Conservation (phyloP, 345 rosid species). For the Litchi chinensis region DNA sequence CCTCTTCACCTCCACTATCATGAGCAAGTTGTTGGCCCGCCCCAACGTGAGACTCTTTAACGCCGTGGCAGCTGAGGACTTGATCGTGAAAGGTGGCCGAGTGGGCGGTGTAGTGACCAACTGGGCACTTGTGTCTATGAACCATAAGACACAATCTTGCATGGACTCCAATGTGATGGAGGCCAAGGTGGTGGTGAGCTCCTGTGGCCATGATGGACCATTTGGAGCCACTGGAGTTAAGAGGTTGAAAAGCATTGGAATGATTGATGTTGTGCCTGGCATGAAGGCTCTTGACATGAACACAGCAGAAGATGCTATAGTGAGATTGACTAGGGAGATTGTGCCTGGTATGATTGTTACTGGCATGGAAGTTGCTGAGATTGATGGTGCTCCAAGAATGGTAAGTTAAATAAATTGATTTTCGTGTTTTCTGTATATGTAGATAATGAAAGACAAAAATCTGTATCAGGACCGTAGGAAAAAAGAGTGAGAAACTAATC, state of each 20-base stretch:
- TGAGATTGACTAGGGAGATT: conserved; percentile 75
- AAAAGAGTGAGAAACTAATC: neutral
- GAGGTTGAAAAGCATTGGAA: conserved; percentile 83
- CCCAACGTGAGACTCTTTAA: conserved; percentile 97
- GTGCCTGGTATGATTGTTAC: conserved; percentile 95
- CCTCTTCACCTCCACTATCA: conserved; percentile 92
- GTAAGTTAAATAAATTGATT: conserved; percentile 27
- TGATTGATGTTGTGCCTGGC: conserved; percentile 79
- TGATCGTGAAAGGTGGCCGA: conserved; percentile 75
- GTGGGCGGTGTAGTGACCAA: conserved; percentile 92
- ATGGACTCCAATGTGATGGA: conserved; percentile 99
- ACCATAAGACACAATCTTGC: conserved; percentile 90
- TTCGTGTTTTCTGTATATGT: neutral
- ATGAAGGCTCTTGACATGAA: conserved; percentile 97
- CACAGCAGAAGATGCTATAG: conserved; percentile 89
- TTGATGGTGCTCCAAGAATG: conserved; percentile 94
- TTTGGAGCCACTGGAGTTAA: conserved; percentile 93
- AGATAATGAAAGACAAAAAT: neutral
- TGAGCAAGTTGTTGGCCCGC: conserved; percentile 92
- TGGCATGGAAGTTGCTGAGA: conserved; percentile 97
- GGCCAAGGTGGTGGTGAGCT: conserved; percentile 91
- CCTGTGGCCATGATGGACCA: conserved; percentile 95
- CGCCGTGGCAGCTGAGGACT: conserved; percentile 90
- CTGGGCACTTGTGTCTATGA: conserved; percentile 94
- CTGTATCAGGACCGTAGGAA: neutral